Evolutionary conservation across 176 grass and related monocot genomes (phyloP).

Genomic region (Elaeis guineensis): DNA sequence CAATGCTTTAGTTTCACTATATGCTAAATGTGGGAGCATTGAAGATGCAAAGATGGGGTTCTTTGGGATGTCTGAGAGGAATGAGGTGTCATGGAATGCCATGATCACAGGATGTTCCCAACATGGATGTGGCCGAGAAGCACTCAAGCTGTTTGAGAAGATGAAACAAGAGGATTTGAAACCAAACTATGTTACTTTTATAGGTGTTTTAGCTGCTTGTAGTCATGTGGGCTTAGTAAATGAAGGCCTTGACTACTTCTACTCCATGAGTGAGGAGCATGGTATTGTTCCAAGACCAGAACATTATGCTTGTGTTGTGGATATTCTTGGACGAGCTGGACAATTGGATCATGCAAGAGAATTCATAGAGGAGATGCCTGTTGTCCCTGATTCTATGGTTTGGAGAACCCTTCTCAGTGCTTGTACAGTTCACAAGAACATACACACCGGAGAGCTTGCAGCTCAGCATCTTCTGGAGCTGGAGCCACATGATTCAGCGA

Average conservation of each 20-base stretch:
- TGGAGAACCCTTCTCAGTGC: slow-evolving; percentile 49
- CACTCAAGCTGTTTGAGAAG: slow-evolving; percentile 50
- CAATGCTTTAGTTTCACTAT: slow-evolving; percentile 73
- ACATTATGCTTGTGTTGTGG: slow-evolving; percentile 71
- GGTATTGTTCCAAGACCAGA: slow-evolving; percentile 36
- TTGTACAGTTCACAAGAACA: slow-evolving; percentile 55
- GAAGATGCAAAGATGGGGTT: slow-evolving; percentile 56
- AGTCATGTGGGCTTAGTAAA: slow-evolving; percentile 69
- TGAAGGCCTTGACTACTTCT: slow-evolving; percentile 51
- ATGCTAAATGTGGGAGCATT: slow-evolving; percentile 66
- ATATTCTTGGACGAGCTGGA: slow-evolving; percentile 68
- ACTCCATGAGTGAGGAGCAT: slow-evolving; percentile 40
- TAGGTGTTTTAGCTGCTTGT: slow-evolving; percentile 69
- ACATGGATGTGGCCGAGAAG: slow-evolving; percentile 52
- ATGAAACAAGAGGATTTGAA: slow-evolving; percentile 49
- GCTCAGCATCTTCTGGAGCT: slow-evolving; percentile 56
- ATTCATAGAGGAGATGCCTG: slow-evolving; percentile 67
- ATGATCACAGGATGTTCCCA: slow-evolving; percentile 51
- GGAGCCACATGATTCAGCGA: slow-evolving; percentile 40
- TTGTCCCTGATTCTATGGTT: slow-evolving; percentile 51
- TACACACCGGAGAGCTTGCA: slow-evolving; percentile 53
- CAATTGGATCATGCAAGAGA: slow-evolving; percentile 46
- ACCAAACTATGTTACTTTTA: slow-evolving; percentile 64
- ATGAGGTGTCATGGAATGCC: slow-evolving; percentile 26
- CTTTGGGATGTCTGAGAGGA: slow-evolving; percentile 31